A percentile compares a stretch with the other conserved stretches of the same genome.
phyloP scores from a whole-genome alignment of 2,329 filamentous ascomycete genomes.

The Penicillium sp. region DNA sequence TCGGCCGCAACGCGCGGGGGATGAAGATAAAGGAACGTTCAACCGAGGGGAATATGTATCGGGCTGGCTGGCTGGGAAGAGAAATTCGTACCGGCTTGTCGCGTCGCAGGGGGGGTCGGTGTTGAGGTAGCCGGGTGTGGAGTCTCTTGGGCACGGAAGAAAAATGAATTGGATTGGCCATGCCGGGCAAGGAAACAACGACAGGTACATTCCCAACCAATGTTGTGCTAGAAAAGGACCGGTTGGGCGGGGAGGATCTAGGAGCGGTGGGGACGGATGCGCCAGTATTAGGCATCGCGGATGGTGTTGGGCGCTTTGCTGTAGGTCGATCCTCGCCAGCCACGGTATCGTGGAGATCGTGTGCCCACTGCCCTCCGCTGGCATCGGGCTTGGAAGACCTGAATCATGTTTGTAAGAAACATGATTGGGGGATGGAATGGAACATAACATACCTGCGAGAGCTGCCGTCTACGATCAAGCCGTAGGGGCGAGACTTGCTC shows the following conservation, averaged over 20 bases:
- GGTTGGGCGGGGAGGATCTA: slow-evolving; percentile 66
- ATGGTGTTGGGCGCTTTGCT: slow-evolving; percentile 31
- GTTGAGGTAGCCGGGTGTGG: slow-evolving; percentile 91
- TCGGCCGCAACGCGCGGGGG: slow-evolving; percentile 85
- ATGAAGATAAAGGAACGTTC: slow-evolving; percentile 98
- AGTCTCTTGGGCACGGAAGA: slow-evolving; percentile 78
- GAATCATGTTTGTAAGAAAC: slow-evolving; percentile 27
- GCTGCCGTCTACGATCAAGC: slow-evolving; percentile 46
- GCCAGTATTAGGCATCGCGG: slow-evolving; percentile 33
- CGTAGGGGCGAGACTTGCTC: slow-evolving; percentile 58
- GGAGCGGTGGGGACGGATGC: slow-evolving; percentile 47
- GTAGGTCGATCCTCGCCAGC: slow-evolving; percentile 41
- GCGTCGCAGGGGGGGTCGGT: slow-evolving; percentile 86
- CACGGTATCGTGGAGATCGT: slow-evolving; percentile 83
- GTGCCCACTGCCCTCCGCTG: slow-evolving; percentile 78
- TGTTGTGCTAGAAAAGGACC: slow-evolving; percentile 78
- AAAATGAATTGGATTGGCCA: slow-evolving; percentile 70
- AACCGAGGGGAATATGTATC: slow-evolving; percentile 86
- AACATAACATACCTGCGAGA: slow-evolving; percentile 42
- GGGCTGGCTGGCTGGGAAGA: slow-evolving; percentile 72
- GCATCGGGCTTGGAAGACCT: slow-evolving; percentile 51
- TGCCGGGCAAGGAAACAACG: slow-evolving; percentile 73
- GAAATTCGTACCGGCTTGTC: slow-evolving; percentile 97
- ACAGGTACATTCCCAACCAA: slow-evolving; percentile 82
- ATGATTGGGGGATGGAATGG: neutral